phyloP scores from a whole-genome alignment of 345 rosid species.

The Punica granatum region DNA sequence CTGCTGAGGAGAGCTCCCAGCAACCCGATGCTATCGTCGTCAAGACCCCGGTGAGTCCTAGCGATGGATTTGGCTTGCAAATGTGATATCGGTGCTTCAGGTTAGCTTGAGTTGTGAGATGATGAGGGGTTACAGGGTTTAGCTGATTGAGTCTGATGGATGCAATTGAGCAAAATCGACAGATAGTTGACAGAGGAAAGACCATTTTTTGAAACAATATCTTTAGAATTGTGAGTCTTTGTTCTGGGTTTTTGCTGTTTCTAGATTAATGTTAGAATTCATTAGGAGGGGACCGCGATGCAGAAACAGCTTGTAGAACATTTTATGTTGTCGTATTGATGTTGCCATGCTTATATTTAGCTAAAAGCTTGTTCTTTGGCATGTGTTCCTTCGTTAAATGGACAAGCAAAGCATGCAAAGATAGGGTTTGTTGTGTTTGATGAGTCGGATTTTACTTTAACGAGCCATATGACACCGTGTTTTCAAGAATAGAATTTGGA shows the following conservation, averaged over 20 bases:
- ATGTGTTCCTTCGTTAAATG: neutral
- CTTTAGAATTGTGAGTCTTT: neutral
- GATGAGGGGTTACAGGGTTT: too few relatives aligned
- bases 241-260: too few relatives aligned
- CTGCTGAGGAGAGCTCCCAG: neutral
- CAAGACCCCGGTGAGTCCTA: slow-evolving; percentile 2
- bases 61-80: neutral
- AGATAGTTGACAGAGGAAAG: neutral
- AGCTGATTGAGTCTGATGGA: neutral
- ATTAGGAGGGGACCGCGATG: too few relatives aligned
- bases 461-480: neutral
- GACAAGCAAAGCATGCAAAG: neutral
- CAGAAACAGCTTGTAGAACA: neutral
- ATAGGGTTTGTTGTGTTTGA: neutral
- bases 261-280: too few relatives aligned
- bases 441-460: neutral
- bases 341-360: neutral
- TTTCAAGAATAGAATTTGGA: neutral
- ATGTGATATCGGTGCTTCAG: neutral
- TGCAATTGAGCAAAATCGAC: neutral
- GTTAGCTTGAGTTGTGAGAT: neutral
- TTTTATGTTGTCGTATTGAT: neutral
- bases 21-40: slow-evolving; percentile 2
- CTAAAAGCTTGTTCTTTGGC: neutral
- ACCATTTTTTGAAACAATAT: neutral